Evolutionary conservation across 495 filamentous ascomycete genomes (phyloP).

Genomic region (Terfezia claveryi): DNA sequence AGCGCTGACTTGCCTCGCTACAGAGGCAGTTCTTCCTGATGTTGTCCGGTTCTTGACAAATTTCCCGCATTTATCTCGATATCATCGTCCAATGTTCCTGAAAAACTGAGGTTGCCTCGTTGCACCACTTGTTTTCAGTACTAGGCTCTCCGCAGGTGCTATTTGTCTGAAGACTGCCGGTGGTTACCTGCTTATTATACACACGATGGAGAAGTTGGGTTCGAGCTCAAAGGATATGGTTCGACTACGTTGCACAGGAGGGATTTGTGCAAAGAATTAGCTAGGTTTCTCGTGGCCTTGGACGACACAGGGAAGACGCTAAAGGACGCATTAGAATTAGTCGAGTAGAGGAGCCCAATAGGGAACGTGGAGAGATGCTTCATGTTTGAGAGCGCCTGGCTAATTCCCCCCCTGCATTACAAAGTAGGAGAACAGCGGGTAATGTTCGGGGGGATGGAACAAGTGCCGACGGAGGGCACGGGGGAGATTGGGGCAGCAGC

Average conservation of each 20-base stretch:
- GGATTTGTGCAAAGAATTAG: slow-evolving; percentile 90
- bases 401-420: slow-evolving; percentile 28
- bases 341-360: slow-evolving; percentile 32
- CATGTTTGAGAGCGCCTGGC: slow-evolving; percentile 26
- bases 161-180: slow-evolving; percentile 93
- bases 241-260: slow-evolving; percentile 58
- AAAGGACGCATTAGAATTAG: slow-evolving; percentile 50
- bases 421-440: slow-evolving; percentile 11
- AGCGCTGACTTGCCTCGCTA: background rate
- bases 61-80: slow-evolving; percentile 74
- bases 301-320: slow-evolving; percentile 71
- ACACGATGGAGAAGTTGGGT: slow-evolving; percentile 61
- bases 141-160: slow-evolving; percentile 73
- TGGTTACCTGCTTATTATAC: slow-evolving; percentile 85
- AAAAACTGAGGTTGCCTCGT: slow-evolving; percentile 88
- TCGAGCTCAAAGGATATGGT: slow-evolving; percentile 61
- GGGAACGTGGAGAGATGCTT: slow-evolving; percentile 25
- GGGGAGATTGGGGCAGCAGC: background rate
- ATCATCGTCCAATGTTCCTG: slow-evolving; percentile 93
- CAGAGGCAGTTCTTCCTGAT: slow-evolving; percentile 53
- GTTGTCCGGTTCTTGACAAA: slow-evolving; percentile 78
- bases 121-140: slow-evolving; percentile 72
- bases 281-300: slow-evolving; percentile 76
- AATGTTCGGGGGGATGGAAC: background rate
- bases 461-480: background rate